Percentiles rank a stretch among this genome's conserved stretches.
phyloP scores from a whole-genome alignment of 805 yeast genomes.

The Saccharomycopsis fermentans region DNA sequence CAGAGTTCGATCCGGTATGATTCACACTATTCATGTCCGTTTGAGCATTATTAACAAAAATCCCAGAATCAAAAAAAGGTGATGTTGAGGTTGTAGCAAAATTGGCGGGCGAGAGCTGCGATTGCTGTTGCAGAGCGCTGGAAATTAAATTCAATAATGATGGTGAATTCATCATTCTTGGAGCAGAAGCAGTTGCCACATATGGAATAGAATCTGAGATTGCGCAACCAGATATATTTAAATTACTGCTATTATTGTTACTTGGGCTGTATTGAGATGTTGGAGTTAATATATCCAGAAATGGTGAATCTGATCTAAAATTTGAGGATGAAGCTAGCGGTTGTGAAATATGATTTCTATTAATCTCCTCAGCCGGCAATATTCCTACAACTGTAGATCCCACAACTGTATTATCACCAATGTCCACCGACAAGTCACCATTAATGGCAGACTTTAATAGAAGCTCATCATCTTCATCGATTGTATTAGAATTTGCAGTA shows the following conservation, averaged over 20 bases:
- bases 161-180: not conserved
- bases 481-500: not conserved
- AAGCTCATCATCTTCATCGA: slow-evolving; percentile 1
- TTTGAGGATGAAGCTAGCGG: not conserved
- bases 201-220: not conserved
- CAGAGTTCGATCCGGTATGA: not conserved
- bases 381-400: not conserved
- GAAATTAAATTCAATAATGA: not conserved
- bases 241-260: not conserved
- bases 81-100: not conserved
- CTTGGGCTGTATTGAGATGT: not conserved
- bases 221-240: not conserved
- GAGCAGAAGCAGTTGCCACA: not conserved
- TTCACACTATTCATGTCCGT: not conserved
- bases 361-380: not conserved
- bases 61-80: not conserved
- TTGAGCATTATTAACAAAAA: not conserved
- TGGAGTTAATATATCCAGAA: not conserved
- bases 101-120: not conserved
- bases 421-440: not conserved
- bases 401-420: not conserved
- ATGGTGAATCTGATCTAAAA: not conserved
- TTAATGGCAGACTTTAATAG: not conserved
- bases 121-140: not conserved
- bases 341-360: not conserved